Conservation (phyloP, 2,329 filamentous ascomycete species). For the Pseudocercospora eumusae region DNA sequence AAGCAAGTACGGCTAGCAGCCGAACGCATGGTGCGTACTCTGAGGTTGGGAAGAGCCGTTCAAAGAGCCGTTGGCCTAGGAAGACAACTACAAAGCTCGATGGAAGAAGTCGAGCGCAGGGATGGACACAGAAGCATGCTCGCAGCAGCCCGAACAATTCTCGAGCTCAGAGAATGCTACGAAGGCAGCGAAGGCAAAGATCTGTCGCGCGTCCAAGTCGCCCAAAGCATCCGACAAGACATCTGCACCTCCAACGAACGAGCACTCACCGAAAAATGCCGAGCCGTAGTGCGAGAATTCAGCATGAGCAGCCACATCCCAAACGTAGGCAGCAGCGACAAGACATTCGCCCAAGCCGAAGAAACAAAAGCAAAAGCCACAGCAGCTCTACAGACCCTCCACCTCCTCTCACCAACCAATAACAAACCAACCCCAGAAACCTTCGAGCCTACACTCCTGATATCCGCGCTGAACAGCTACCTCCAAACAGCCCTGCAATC, state of each 20-base stretch:
- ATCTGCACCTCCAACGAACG: slow-evolving; percentile 72
- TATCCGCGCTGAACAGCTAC: slow-evolving; percentile 77
- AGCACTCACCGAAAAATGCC: slow-evolving; percentile 61
- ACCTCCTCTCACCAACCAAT: slow-evolving; percentile 71
- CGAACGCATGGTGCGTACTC: slow-evolving; percentile 75
- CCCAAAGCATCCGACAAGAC: slow-evolving; percentile 69
- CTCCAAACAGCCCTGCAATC: slow-evolving; percentile 78
- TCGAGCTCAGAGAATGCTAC: slow-evolving; percentile 57
- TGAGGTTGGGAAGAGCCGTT: slow-evolving; percentile 74
- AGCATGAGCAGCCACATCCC: slow-evolving; percentile 63
- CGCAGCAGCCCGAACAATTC: slow-evolving; percentile 75
- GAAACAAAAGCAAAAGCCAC: slow-evolving; percentile 73
- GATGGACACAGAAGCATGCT: slow-evolving; percentile 73
- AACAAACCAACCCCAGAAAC: slow-evolving; percentile 47
- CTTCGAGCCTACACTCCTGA: slow-evolving; percentile 68
- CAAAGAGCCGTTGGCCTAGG: slow-evolving; percentile 78
- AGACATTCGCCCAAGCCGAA: slow-evolving; percentile 63
- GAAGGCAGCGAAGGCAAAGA: slow-evolving; percentile 64
- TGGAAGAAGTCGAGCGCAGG: slow-evolving; percentile 61
- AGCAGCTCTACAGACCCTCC: slow-evolving; percentile 74
- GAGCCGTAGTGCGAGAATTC: slow-evolving; percentile 79
- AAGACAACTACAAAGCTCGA: slow-evolving; percentile 82
- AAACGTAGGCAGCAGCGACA: slow-evolving; percentile 14
- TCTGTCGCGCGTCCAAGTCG: slow-evolving; percentile 70
- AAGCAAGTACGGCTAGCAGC: slow-evolving; percentile 78